phyloP scores from a whole-genome alignment of 1,284 basidiomycete genomes.

The Earliella scabrosa region DNA sequence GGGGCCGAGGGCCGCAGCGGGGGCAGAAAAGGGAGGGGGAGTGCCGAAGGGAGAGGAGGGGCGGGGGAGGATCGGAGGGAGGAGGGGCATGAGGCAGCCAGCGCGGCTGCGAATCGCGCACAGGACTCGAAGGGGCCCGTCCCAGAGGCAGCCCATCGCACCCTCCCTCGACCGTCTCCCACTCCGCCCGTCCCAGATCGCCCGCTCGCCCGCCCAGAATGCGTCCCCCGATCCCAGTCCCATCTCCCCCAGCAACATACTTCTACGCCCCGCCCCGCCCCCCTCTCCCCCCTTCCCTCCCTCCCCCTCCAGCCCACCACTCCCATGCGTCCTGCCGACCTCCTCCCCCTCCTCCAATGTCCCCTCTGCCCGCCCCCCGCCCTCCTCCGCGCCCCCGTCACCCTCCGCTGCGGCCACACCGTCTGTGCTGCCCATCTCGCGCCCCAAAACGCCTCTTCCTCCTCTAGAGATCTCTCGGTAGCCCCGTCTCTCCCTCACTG shows the following conservation, averaged over 20 bases:
- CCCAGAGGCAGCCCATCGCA: slow-evolving; percentile 13
- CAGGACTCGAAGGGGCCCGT: not conserved
- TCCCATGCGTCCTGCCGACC: slow-evolving; percentile 7
- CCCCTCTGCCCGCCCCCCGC: slow-evolving; percentile 32
- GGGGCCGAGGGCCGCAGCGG: not conserved
- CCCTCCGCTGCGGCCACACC: slow-evolving; percentile 40
- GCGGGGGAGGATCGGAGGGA: slow-evolving; percentile 19
- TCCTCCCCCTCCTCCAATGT: slow-evolving; percentile 35
- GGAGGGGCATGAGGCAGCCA: slow-evolving; percentile 22
- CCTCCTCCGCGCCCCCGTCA: slow-evolving; percentile 32
- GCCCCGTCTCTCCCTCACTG: slow-evolving; percentile 33
- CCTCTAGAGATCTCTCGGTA: slow-evolving; percentile 14
- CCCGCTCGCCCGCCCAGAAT: not conserved
- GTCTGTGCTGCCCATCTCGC: slow-evolving; percentile 37
- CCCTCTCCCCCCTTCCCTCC: not conserved
- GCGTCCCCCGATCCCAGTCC: slow-evolving; percentile 14
- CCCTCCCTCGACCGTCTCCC: slow-evolving; percentile 24
- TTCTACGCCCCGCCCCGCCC: slow-evolving; percentile 12
- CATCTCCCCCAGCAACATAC: slow-evolving; percentile 10
- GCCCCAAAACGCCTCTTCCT: slow-evolving; percentile 12
- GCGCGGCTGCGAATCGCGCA: slow-evolving; percentile 20
- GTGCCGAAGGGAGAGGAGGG: slow-evolving; percentile 10
- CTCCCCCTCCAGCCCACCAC: not conserved
- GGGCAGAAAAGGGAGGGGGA: slow-evolving; percentile 5
- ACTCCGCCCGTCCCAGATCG: slow-evolving; percentile 12